Conservation (phyloP, 176 grass and related monocot genomes). For the Olyra latifolia region DNA sequence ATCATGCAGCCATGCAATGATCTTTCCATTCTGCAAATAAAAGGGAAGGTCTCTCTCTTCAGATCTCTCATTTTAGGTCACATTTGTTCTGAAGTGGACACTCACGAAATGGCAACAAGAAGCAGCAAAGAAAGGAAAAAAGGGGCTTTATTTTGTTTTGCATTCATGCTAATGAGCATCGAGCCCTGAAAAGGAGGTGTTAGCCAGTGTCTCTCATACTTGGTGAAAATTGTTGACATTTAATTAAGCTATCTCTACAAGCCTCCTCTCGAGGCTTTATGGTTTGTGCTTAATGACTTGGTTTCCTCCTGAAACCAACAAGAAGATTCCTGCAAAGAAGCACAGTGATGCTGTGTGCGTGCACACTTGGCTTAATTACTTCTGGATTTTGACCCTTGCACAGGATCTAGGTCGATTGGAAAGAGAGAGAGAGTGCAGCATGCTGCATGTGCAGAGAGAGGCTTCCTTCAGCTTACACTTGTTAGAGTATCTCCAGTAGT, state of each 20-base stretch:
- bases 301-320: constrained; percentile 35
- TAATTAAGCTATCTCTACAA: constrained; percentile 47
- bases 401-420: not conserved
- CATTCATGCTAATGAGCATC: constrained; percentile 32
- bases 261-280: constrained; percentile 36
- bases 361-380: not conserved
- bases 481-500: too few species aligned
- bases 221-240: constrained; percentile 44
- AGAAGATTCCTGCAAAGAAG: constrained; percentile 20
- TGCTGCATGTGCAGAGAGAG: not conserved
- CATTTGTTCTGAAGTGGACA: constrained; percentile 47
- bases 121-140: not conserved
- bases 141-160: constrained; percentile 17
- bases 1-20: constrained; percentile 10
- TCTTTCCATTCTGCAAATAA: constrained; percentile 22
- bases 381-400: not conserved
- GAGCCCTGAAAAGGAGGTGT: constrained; percentile 23
- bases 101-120: constrained; percentile 34
- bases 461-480: not conserved
- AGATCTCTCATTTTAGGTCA: constrained; percentile 14
- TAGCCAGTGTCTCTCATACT: constrained; percentile 40
- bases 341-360: not conserved
- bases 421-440: too few species aligned
- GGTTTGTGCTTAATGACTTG: constrained; percentile 44
- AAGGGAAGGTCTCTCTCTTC: not conserved